These are phyloP conservation scores for Trichoderma oligosporum DNA, from an alignment of 2,329 filamentous ascomycete species.

Conservation along the genomic window DNA sequence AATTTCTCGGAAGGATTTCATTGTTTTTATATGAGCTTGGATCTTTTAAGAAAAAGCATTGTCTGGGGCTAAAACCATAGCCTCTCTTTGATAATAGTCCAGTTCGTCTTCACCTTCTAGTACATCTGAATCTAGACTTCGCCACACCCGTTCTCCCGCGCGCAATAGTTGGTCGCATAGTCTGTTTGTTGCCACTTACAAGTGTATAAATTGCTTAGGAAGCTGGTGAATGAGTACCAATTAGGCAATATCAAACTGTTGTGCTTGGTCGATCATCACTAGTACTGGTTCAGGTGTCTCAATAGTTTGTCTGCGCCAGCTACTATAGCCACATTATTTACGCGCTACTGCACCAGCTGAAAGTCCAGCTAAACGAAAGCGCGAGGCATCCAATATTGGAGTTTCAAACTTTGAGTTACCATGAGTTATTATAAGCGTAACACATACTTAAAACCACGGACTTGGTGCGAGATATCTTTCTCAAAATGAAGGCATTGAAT, in stretches of 20 bases:
- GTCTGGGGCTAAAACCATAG: neutral
- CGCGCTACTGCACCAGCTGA: constrained; percentile 4
- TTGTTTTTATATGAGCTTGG: neutral
- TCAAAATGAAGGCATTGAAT: neutral
- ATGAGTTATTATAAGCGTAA: neutral
- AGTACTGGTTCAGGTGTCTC: constrained; percentile 6
- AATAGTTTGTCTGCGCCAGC: constrained; percentile 5
- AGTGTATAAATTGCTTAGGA: neutral
- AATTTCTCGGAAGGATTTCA: neutral
- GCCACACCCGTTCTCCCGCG: neutral
- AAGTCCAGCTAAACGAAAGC: neutral
- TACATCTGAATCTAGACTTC: neutral
- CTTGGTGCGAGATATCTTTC: neutral
- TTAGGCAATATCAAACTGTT: neutral
- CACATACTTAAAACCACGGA: neutral
- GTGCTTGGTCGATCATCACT: neutral
- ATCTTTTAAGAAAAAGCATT: neutral
- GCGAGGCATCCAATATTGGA: neutral
- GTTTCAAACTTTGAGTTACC: too few species aligned
- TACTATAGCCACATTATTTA: neutral
- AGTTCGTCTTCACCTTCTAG: too few species aligned
- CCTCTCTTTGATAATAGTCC: too few species aligned
- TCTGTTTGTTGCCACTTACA: too few species aligned
- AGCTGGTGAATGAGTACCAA: neutral
- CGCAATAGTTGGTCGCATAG: neutral